phyloP scores from a whole-genome alignment of 306 rosid genomes.

The Luffa acutangula region DNA sequence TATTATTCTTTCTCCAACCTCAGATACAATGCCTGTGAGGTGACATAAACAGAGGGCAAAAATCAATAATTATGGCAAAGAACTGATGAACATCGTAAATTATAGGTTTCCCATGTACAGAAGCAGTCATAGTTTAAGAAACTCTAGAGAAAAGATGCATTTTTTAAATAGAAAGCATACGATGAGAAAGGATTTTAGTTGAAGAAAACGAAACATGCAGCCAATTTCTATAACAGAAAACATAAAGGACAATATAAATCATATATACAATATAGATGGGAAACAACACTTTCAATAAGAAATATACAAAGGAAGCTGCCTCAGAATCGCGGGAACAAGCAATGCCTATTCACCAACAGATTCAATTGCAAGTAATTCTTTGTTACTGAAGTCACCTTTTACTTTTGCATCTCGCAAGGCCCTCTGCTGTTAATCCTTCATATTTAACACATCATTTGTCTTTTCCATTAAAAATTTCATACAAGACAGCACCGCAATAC shows the following conservation, averaged over 20 bases:
- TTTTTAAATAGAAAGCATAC: not conserved
- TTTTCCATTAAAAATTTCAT: not conserved
- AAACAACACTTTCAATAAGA: not conserved
- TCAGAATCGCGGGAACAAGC: not conserved
- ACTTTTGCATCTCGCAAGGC: not conserved
- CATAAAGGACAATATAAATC: not conserved
- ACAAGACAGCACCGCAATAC: not conserved
- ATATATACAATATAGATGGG: not conserved
- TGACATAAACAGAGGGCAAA: conserved; percentile 12
- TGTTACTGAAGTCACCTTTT: not conserved
- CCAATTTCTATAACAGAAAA: not conserved
- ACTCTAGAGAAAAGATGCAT: not conserved
- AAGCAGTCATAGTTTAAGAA: not conserved
- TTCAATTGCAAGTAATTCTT: not conserved
- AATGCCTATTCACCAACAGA: not conserved
- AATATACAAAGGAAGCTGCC: not conserved
- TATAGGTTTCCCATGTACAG: not conserved
- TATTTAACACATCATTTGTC: not conserved
- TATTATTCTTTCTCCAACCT: conserved; percentile 10
- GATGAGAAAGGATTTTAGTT: not conserved
- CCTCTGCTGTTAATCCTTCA: not conserved
- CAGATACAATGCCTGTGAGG: conserved; percentile 8
- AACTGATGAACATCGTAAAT: not conserved
- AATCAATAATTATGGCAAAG: not conserved
- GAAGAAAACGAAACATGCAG: not conserved